Conservation (phyloP, 768 basidiomycete genomes). For the Podaxis sp. region DNA sequence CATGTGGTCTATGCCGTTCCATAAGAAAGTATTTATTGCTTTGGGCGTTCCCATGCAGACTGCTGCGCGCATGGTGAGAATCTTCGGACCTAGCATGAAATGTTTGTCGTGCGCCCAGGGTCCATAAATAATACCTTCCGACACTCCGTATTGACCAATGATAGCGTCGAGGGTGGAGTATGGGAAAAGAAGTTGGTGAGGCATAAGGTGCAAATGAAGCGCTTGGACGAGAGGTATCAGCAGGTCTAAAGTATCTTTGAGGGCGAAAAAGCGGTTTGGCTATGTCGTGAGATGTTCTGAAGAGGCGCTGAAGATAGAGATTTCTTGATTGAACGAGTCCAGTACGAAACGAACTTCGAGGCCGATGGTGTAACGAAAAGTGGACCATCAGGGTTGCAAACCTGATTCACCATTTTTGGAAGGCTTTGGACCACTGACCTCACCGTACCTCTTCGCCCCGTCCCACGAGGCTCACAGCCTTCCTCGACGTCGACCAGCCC, state of each 20-base stretch:
- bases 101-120: not conserved
- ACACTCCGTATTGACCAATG: not conserved
- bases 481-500: not conserved
- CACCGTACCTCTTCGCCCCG: not conserved
- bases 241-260: not conserved
- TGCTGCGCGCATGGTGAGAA: conserved; percentile 3
- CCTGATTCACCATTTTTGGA: conserved; percentile 9
- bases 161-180: not conserved
- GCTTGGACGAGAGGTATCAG: not conserved
- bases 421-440: conserved; percentile 2
- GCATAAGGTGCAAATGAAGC: not conserved
- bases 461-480: conserved; percentile 5
- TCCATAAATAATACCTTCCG: not conserved
- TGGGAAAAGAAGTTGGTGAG: conserved; percentile 11
- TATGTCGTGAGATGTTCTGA: not conserved
- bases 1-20: not conserved
- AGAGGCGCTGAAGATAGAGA: not conserved
- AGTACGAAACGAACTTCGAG: too few relatives aligned
- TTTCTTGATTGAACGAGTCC: not conserved
- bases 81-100: not conserved
- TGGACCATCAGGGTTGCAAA: not conserved
- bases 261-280: not conserved
- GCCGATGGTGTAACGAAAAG: not conserved
- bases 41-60: not conserved
- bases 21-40: not conserved